Evolutionary conservation across 176 grass and related monocot genomes (phyloP).

Genomic region (Aegilops bicornis): DNA sequence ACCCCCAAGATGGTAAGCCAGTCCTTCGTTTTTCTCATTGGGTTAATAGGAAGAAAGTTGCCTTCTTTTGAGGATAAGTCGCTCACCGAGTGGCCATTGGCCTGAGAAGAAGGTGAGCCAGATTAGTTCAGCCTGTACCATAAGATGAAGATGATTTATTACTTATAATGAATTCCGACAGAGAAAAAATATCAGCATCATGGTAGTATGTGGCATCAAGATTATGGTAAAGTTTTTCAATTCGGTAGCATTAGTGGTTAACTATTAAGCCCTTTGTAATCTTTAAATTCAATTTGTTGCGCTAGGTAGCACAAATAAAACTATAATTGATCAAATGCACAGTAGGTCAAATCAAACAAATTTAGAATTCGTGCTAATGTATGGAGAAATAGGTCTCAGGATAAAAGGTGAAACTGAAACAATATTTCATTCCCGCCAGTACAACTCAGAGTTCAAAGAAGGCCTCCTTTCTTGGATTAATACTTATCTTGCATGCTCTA

Average conservation of each 20-base stretch:
- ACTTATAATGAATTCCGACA: neutral
- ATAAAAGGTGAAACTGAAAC: slow-evolving; percentile 3
- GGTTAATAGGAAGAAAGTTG: slow-evolving; percentile 12
- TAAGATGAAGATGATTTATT: neutral
- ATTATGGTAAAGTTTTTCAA: neutral
- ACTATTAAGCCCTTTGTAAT: neutral
- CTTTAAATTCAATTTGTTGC: neutral
- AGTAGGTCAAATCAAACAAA: slow-evolving; percentile 3
- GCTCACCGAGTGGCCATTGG: neutral
- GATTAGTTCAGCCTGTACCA: slow-evolving; percentile 11
- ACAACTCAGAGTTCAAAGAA: slow-evolving; percentile 9
- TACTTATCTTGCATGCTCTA: slow-evolving; percentile 2
- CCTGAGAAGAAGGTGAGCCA: slow-evolving; percentile 8
- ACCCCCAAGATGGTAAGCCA: slow-evolving; percentile 78
- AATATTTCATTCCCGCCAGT: neutral
- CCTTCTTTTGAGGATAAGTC: neutral
- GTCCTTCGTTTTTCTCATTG: neutral
- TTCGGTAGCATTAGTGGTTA: neutral
- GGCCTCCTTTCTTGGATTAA: slow-evolving; percentile 13
- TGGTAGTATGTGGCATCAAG: neutral
- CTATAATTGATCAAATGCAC: slow-evolving; percentile 25
- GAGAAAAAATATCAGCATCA: neutral
- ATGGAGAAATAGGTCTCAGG: neutral
- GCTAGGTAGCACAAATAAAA: slow-evolving; percentile 1
- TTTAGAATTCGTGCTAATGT: neutral